Percentiles rank a stretch among this genome's conserved stretches.
phyloP scores from a whole-genome alignment of 305 asterid species.

The Fraxinus paxiana region DNA sequence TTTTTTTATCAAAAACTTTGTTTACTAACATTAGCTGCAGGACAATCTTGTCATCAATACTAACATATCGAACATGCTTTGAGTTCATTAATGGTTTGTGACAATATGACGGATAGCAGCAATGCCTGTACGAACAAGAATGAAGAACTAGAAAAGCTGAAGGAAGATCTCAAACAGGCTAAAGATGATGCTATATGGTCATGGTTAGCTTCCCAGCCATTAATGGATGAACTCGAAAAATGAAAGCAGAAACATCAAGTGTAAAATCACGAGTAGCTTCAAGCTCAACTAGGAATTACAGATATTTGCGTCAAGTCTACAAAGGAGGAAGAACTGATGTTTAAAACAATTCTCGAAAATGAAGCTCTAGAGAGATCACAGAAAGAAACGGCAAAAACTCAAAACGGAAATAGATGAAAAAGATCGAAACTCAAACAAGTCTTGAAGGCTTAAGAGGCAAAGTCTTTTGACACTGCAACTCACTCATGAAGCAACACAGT shows the following conservation, averaged over 20 bases:
- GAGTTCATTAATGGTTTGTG: background rate
- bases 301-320: conserved; percentile 32
- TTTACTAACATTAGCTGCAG: background rate
- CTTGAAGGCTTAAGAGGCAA: conserved; percentile 40
- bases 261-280: conserved; percentile 37
- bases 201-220: conserved; percentile 60
- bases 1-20: too few species aligned
- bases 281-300: conserved; percentile 38
- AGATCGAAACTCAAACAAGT: conserved; percentile 38
- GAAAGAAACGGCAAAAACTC: conserved; percentile 41
- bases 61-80: background rate
- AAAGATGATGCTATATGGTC: conserved; percentile 50
- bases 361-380: conserved; percentile 37
- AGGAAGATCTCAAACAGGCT: conserved; percentile 45
- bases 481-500: conserved; percentile 38
- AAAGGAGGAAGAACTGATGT: conserved; percentile 42
- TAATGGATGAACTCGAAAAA: conserved; percentile 58
- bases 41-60: background rate
- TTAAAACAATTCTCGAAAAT: conserved; percentile 25
- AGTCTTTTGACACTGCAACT: conserved; percentile 50
- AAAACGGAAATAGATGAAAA: conserved; percentile 35
- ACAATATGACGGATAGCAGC: background rate
- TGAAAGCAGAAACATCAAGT: conserved; percentile 38
- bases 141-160: conserved; percentile 34
- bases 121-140: conserved; percentile 16